phyloP scores from a whole-genome alignment of 208 protist species.

The Trichomonas tenax region DNA sequence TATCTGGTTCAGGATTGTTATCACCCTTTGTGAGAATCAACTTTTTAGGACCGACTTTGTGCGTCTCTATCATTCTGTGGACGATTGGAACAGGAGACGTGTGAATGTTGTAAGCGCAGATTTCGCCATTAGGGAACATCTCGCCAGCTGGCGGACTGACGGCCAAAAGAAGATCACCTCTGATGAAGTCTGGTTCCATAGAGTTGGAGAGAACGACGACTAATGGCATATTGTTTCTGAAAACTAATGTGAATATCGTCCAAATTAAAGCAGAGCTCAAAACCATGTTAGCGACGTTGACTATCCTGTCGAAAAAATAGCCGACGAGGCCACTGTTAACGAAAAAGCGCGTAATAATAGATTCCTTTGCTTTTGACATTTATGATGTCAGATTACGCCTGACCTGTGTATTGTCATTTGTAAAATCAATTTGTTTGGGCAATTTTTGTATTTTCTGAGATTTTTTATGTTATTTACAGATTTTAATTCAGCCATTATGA shows the following conservation, averaged over 20 bases:
- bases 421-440: too few species aligned
- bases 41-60: background rate
- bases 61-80: constrained; percentile 9
- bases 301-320: background rate
- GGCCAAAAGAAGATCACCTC: background rate
- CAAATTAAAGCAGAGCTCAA: background rate
- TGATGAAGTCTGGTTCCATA: background rate
- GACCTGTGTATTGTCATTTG: too few species aligned
- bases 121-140: background rate
- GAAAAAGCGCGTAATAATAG: background rate
- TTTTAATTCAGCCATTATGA: too few species aligned
- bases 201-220: constrained; percentile 19
- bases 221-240: background rate
- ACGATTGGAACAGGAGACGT: constrained; percentile 7
- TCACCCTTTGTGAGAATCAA: constrained; percentile 1
- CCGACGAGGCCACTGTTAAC: background rate
- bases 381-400: too few species aligned
- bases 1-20: background rate
- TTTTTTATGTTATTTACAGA: too few species aligned
- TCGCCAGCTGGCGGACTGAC: background rate
- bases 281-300: background rate
- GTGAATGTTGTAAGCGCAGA: background rate
- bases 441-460: too few species aligned
- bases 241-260: background rate
- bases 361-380: background rate